Conservation (phyloP, 2,329 filamentous ascomycete species). For the Leptosphaerulina australis region DNA sequence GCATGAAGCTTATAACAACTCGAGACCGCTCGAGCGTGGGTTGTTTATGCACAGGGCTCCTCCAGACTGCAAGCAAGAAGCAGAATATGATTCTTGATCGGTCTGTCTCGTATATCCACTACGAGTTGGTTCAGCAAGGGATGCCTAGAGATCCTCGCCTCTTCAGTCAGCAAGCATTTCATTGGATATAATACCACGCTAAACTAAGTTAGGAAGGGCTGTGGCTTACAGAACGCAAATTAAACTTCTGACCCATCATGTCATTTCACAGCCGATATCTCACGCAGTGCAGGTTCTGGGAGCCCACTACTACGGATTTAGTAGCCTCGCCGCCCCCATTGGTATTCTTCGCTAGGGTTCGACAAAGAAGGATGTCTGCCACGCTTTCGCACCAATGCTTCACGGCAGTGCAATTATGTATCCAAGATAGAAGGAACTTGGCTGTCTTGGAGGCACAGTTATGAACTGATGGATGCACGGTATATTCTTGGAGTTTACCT, state of each 20-base stretch:
- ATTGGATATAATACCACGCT: not conserved
- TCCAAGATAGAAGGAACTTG: not conserved
- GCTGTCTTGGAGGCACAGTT: not conserved
- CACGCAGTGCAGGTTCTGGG: not conserved
- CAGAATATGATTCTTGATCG: not conserved
- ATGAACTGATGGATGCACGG: not conserved
- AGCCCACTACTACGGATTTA: not conserved
- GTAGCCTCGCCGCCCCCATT: not conserved
- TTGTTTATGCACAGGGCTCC: not conserved
- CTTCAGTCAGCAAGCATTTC: not conserved
- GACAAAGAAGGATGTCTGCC: conserved; percentile 15
- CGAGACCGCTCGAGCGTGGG: not conserved
- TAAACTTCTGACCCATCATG: conserved; percentile 11
- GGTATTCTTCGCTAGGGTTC: not conserved
- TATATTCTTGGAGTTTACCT: not conserved
- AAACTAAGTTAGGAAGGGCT: not conserved
- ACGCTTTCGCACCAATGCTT: not conserved
- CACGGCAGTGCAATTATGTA: not conserved
- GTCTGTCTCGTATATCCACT: not conserved
- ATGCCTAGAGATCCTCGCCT: not conserved
- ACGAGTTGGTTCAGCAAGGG: conserved; percentile 14
- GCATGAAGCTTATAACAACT: not conserved
- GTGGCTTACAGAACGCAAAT: not conserved
- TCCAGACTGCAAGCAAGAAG: not conserved
- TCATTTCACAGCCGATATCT: not conserved